Evolutionary conservation across 2,329 filamentous ascomycete species (phyloP).

Genomic region (Bipolaris sorokiniana): DNA sequence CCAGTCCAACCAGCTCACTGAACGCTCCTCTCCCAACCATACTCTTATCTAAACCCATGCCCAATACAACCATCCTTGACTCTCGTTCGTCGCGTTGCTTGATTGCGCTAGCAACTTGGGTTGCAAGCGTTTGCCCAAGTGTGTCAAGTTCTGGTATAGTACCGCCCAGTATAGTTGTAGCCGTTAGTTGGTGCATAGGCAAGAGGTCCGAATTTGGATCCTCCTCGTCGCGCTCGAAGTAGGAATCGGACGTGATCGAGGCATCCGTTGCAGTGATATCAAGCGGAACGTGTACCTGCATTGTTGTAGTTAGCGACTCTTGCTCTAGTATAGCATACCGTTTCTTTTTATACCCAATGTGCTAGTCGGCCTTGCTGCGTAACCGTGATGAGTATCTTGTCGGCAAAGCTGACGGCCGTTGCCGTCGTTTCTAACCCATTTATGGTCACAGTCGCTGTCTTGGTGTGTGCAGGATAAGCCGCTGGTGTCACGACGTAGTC

Average conservation of each 20-base stretch:
- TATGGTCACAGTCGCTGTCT: slow-evolving; percentile 62
- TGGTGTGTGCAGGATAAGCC: slow-evolving; percentile 72
- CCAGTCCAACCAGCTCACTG: slow-evolving; percentile 52
- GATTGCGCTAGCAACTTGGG: slow-evolving; percentile 84
- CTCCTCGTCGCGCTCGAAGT: slow-evolving; percentile 55
- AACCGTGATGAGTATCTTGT: slow-evolving; percentile 90
- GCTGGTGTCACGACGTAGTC: slow-evolving; percentile 43
- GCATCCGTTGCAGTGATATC: slow-evolving; percentile 71
- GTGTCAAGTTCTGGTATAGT: slow-evolving; percentile 80
- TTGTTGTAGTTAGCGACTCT: not conserved
- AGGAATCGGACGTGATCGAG: slow-evolving; percentile 56
- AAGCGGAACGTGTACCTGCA: slow-evolving; percentile 78
- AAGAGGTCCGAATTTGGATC: slow-evolving; percentile 59
- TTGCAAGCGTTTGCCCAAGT: slow-evolving; percentile 84
- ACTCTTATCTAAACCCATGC: slow-evolving; percentile 60
- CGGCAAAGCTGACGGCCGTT: slow-evolving; percentile 75
- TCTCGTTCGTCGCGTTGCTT: slow-evolving; percentile 71
- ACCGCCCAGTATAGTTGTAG: slow-evolving; percentile 84
- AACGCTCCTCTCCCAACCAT: slow-evolving; percentile 58
- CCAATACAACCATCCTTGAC: slow-evolving; percentile 64
- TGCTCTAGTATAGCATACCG: not conserved
- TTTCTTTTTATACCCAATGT: slow-evolving; percentile 75
- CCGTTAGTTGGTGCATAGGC: slow-evolving; percentile 81
- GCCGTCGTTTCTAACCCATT: slow-evolving; percentile 74
- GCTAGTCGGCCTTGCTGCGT: slow-evolving; percentile 83